A percentile compares a stretch with the other conserved stretches of the same genome.
Conservation (phyloP, 768 basidiomycete genomes). For the Lactarius indigo region DNA sequence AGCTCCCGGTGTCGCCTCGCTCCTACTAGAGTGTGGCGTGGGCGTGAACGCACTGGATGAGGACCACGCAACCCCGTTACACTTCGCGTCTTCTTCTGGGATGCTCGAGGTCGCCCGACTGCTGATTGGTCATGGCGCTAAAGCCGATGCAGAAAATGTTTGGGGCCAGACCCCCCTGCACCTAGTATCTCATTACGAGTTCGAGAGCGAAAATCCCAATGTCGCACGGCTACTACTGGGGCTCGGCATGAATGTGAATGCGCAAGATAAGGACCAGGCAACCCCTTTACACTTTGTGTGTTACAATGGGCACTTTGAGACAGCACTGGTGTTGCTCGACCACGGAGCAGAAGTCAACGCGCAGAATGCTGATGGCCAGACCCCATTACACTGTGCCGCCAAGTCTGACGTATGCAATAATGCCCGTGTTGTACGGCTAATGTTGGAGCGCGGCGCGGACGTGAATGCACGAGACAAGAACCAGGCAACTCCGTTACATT, state of each 20-base stretch:
- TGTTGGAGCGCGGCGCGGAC: too few species aligned
- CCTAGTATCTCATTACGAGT: neutral
- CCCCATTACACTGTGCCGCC: too few species aligned
- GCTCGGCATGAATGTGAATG: neutral
- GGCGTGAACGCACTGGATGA: neutral
- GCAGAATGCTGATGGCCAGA: too few species aligned
- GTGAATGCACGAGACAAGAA: too few species aligned
- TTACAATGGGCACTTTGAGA: neutral
- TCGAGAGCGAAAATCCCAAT: accelerated
- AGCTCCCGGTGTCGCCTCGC: neutral
- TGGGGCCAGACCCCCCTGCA: neutral
- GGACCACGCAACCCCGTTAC: neutral
- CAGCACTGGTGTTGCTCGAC: neutral
- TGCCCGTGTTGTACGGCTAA: too few species aligned
- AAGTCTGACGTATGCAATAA: too few species aligned
- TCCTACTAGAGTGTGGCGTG: neutral
- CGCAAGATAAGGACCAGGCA: neutral
- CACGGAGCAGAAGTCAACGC: too few species aligned
- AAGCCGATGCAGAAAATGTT: neutral
- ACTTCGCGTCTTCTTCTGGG: neutral
- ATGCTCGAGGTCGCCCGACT: neutral
- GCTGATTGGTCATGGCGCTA: neutral
- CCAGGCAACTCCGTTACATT: neutral
- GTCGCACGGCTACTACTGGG: neutral
- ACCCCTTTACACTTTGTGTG: neutral